These are phyloP conservation scores for Diaporthe citri DNA, from an alignment of 2,329 filamentous ascomycete genomes.

Conservation along the genomic window DNA sequence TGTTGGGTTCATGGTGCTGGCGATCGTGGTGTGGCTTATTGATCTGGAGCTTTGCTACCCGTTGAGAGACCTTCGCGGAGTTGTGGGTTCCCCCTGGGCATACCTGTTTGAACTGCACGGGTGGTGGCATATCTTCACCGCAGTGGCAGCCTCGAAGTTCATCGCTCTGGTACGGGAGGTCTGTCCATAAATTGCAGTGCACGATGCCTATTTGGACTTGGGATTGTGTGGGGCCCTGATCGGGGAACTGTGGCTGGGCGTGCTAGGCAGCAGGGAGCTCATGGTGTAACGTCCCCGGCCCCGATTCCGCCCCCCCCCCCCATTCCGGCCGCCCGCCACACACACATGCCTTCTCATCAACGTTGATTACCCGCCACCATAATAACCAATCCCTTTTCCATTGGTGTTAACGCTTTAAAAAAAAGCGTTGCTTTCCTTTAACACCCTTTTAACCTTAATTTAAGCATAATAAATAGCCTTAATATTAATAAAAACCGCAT, in stretches of 20 bases:
- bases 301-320: no score
- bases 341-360: no score
- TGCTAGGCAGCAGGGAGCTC: no score
- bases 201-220: not conserved
- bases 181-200: not conserved
- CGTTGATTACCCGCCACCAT: no score
- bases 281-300: no score
- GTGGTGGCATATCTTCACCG: constrained; percentile 75
- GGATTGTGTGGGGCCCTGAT: no score
- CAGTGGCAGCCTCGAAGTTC: constrained; percentile 61
- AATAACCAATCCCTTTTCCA: no score
- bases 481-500: not conserved
- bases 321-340: no score
- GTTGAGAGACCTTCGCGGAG: constrained; percentile 58
- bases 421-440: no score
- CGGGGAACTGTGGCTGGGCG: no score
- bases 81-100: constrained; percentile 66
- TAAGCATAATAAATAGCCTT: not conserved
- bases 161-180: constrained; percentile 53
- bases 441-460: not conserved
- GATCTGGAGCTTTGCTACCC: constrained; percentile 65
- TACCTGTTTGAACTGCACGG: constrained; percentile 71
- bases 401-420: no score
- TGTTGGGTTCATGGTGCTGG: constrained; percentile 53
- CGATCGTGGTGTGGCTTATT: constrained; percentile 68